phyloP scores from a whole-genome alignment of 148 eudicot genomes.

The Hydrangea macrophylla region DNA sequence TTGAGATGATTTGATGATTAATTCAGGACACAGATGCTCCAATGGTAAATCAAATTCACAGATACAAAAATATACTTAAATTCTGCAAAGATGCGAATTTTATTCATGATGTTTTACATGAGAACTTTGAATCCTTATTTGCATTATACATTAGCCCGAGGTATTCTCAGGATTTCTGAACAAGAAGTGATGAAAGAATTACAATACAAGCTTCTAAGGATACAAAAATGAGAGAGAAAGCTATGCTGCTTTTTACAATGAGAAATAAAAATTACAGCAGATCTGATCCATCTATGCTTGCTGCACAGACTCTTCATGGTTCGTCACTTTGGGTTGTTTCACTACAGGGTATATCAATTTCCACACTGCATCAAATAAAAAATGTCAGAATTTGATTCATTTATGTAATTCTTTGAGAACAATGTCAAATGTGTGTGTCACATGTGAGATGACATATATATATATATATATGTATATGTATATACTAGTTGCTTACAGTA shows the following conservation, averaged over 20 bases:
- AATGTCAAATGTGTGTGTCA: no score
- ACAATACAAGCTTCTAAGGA: neutral
- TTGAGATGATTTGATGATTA: no score
- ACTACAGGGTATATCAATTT: slow-evolving; percentile 73
- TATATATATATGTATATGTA: no score
- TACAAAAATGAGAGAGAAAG: neutral
- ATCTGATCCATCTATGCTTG: slow-evolving; percentile 16
- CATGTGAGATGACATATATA: no score
- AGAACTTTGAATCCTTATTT: neutral
- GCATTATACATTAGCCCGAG: neutral
- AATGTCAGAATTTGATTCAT: neutral
- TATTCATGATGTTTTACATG: neutral
- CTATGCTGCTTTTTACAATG: neutral
- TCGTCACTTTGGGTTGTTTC: slow-evolving; percentile 54
- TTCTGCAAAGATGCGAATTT: neutral
- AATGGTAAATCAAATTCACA: no score
- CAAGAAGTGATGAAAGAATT: neutral
- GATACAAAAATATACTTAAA: no score
- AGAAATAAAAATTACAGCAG: slow-evolving; percentile 7
- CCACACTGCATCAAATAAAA: slow-evolving; percentile 57
- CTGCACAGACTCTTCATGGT: slow-evolving; percentile 50
- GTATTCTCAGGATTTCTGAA: neutral
- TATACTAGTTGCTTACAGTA: slow-evolving; percentile 80
- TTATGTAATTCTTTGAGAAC: no score
- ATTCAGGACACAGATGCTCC: no score